phyloP scores from a whole-genome alignment of 305 asterid genomes.

The Rubia occidens region DNA sequence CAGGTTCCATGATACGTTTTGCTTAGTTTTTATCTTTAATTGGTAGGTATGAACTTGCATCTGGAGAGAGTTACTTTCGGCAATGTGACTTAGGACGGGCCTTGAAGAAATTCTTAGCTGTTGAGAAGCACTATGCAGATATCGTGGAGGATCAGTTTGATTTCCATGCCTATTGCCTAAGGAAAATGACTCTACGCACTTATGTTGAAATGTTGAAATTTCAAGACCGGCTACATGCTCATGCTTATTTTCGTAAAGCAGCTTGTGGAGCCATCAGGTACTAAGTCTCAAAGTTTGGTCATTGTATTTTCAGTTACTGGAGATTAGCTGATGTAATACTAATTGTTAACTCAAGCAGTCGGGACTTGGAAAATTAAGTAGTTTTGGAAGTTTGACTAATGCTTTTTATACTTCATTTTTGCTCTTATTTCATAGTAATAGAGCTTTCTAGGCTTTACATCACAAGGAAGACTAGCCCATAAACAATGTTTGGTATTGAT shows the following conservation, averaged over 20 bases:
- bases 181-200: constrained; percentile 94
- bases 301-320: constrained; percentile 11
- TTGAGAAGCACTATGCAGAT: constrained; percentile 95
- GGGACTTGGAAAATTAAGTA: background rate
- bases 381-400: background rate
- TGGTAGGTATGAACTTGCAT: constrained; percentile 87
- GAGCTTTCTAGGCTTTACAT: constrained; percentile 5
- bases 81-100: constrained; percentile 92
- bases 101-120: constrained; percentile 90
- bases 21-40: constrained; percentile 8
- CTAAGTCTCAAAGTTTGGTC: constrained; percentile 13
- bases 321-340: constrained; percentile 8
- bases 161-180: constrained; percentile 91
- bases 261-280: constrained; percentile 83
- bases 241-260: constrained; percentile 88
- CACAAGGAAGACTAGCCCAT: constrained; percentile 7
- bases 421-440: background rate
- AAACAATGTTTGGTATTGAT: constrained; percentile 4
- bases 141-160: constrained; percentile 97
- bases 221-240: constrained; percentile 90
- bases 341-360: constrained; percentile 7
- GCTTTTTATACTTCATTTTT: background rate
- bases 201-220: constrained; percentile 88
- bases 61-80: constrained; percentile 91
- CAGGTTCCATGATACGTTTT: background rate